Evolutionary conservation across 1,284 basidiomycete genomes (phyloP).

Genomic region (Cutaneotrichosporon sp.): DNA sequence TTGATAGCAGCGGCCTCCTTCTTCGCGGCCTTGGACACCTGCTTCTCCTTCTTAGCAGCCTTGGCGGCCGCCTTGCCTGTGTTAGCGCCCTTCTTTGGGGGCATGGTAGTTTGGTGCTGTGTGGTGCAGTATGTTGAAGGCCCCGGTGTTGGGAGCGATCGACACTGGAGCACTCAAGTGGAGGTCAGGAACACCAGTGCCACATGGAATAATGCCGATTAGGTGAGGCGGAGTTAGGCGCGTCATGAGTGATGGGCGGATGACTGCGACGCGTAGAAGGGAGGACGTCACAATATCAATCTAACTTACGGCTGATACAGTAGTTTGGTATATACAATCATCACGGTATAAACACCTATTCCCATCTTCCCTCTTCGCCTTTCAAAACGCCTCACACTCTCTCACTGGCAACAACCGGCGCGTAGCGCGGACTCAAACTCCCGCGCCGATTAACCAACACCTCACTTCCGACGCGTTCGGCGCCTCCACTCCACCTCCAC

Average conservation of each 20-base stretch:
- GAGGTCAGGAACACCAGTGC: constrained; percentile 14
- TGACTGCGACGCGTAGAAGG: neutral
- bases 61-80: constrained; percentile 60
- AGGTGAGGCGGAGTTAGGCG: constrained; percentile 3
- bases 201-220: constrained; percentile 6
- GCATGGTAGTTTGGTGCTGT: constrained; percentile 18
- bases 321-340: too few relatives aligned
- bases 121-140: neutral
- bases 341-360: neutral
- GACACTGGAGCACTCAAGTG: constrained; percentile 21
- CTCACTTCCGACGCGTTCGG: constrained; percentile 5
- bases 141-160: neutral
- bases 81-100: constrained; percentile 22
- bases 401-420: neutral
- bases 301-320: too few relatives aligned
- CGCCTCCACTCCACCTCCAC: constrained; percentile 10
- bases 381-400: neutral
- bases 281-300: constrained; percentile 7
- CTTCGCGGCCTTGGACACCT: constrained; percentile 56
- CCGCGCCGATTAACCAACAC: neutral
- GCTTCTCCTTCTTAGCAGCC: constrained; percentile 70
- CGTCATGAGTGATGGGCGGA: neutral
- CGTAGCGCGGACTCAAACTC: neutral
- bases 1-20: constrained; percentile 66
- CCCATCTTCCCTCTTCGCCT: neutral